A percentile compares a stretch with the other conserved stretches of the same genome.
Evolutionary conservation across 2,329 filamentous ascomycete species (phyloP).

Genomic region (Fusarium compactum): DNA sequence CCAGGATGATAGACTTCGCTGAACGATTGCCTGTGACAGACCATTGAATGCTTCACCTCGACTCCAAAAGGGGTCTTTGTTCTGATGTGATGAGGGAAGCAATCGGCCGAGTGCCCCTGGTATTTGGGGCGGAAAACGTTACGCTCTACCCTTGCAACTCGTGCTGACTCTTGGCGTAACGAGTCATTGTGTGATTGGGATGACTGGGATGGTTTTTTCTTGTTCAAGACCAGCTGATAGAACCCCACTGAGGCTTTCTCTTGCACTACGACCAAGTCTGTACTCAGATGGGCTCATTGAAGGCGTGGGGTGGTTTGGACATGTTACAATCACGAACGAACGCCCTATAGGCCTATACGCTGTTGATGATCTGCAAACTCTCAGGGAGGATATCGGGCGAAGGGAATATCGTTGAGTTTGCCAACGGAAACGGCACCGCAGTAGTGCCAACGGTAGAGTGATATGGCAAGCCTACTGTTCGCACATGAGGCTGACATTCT

Average conservation of each 20-base stretch:
- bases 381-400: not conserved
- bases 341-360: not conserved
- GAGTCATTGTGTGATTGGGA: conserved; percentile 32
- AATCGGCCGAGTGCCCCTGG: conserved; percentile 38
- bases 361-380: conserved; percentile 5
- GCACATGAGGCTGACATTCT: conserved; percentile 8
- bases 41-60: not conserved
- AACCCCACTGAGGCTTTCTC: conserved; percentile 14
- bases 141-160: conserved; percentile 24
- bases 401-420: conserved; percentile 17
- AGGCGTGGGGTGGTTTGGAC: conserved; percentile 15
- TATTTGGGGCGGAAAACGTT: conserved; percentile 19
- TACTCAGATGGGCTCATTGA: not conserved
- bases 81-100: conserved; percentile 18
- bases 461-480: conserved; percentile 1
- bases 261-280: conserved; percentile 14
- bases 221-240: conserved; percentile 2
- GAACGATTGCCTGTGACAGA: conserved; percentile 11
- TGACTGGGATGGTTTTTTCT: conserved; percentile 5
- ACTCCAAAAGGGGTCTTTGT: not conserved
- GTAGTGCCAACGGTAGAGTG: conserved; percentile 15
- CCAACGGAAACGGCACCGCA: conserved; percentile 11
- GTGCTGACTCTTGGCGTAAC: conserved; percentile 7
- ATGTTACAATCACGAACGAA: conserved; percentile 1
- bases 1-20: not conserved